phyloP scores from a whole-genome alignment of 805 yeast genomes.

The Phaffomyces thermotolerans region DNA sequence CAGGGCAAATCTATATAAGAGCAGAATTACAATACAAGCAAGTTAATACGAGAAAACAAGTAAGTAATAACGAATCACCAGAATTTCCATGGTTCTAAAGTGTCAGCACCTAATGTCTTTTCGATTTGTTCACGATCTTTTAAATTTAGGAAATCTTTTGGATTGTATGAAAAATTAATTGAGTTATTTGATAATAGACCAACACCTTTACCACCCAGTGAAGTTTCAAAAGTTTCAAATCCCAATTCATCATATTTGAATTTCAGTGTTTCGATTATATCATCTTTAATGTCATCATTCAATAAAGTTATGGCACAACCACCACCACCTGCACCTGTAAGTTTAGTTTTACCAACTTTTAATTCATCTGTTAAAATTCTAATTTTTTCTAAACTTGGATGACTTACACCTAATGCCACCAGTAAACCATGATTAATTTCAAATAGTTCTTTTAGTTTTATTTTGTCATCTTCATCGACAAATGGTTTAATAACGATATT shows the following conservation, averaged over 20 bases:
- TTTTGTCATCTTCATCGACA: conserved; percentile 35
- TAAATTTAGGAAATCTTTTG: conserved; percentile 32
- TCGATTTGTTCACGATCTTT: conserved; percentile 42
- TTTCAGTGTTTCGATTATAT: conserved; percentile 29
- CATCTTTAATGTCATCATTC: conserved; percentile 29
- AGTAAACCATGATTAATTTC: conserved; percentile 83
- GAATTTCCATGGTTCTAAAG: conserved; percentile 45
- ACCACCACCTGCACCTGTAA: conserved; percentile 99
- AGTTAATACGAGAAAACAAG: not conserved
- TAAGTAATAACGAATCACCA: conserved; percentile 37
- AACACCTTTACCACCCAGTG: conserved; percentile 86
- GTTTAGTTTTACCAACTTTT: conserved; percentile 76
- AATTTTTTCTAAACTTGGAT: conserved; percentile 79
- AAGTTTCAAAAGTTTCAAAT: conserved; percentile 70
- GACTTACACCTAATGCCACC: conserved; percentile 84
- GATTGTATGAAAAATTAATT: conserved; percentile 13
- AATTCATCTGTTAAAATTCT: conserved; percentile 57
- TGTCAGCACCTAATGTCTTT: conserved; percentile 35
- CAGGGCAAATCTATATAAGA: too few species aligned
- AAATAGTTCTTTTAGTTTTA: conserved; percentile 51
- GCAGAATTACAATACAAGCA: not conserved
- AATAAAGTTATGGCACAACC: conserved; percentile 93
- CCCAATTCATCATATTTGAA: conserved; percentile 37
- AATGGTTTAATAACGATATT: conserved; percentile 49
- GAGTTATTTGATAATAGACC: conserved; percentile 36